Evolutionary conservation across 148 eudicot genomes (phyloP).

Genomic region (Gaultheria prostrata): DNA sequence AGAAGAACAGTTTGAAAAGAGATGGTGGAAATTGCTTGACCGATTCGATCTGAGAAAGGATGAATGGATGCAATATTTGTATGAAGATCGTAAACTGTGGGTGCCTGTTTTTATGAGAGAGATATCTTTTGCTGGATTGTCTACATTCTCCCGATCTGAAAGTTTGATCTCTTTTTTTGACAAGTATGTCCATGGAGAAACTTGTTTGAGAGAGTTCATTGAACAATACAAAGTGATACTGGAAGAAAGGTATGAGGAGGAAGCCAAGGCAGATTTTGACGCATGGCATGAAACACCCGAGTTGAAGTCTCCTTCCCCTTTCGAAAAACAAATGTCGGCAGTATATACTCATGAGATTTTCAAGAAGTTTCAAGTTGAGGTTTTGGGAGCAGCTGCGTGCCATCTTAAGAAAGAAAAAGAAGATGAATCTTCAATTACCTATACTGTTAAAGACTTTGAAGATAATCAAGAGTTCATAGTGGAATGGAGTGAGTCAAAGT

Average conservation of each 20-base stretch:
- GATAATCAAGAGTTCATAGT: slow-evolving; percentile 48
- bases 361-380: slow-evolving; percentile 60
- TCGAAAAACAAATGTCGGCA: slow-evolving; percentile 58
- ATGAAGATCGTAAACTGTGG: slow-evolving; percentile 54
- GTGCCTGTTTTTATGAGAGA: slow-evolving; percentile 49
- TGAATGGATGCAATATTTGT: slow-evolving; percentile 50
- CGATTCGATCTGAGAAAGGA: slow-evolving; percentile 45
- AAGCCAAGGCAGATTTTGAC: slow-evolving; percentile 64
- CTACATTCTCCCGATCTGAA: slow-evolving; percentile 42
- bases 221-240: slow-evolving; percentile 47
- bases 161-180: slow-evolving; percentile 55
- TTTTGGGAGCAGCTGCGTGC: slow-evolving; percentile 72
- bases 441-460: slow-evolving; percentile 60
- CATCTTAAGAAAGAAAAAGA: slow-evolving; percentile 64
- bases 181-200: slow-evolving; percentile 40
- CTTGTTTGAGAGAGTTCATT: slow-evolving; percentile 47
- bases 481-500: slow-evolving; percentile 52
- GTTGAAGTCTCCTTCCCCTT: slow-evolving; percentile 67
- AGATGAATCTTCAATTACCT: slow-evolving; percentile 37
- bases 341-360: slow-evolving; percentile 59
- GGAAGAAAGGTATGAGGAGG: slow-evolving; percentile 55
- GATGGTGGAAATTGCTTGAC: slow-evolving; percentile 58
- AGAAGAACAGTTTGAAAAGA: slow-evolving; percentile 53
- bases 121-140: slow-evolving; percentile 56
- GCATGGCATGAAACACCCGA: slow-evolving; percentile 73